These are phyloP conservation scores for Stephanocyclus meneghinianus DNA, from an alignment of 352 stramenopile genomes.

Conservation along the genomic window DNA sequence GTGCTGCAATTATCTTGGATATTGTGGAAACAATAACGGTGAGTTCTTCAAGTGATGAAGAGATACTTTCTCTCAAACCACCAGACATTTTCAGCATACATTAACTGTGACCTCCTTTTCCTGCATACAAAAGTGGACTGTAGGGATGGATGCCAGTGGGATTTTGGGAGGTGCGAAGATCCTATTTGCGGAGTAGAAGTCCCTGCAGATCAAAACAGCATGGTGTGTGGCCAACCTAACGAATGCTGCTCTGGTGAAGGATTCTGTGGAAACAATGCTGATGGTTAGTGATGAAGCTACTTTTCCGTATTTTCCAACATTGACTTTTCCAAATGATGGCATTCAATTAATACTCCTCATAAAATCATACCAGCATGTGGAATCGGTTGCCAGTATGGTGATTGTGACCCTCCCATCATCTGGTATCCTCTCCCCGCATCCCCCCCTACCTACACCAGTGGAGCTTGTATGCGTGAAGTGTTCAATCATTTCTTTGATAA, in stretches of 20 bases:
- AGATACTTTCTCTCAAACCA: background rate
- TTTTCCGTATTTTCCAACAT: background rate
- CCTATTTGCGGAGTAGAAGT: conserved; percentile 4
- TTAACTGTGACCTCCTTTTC: background rate
- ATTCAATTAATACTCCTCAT: too few relatives aligned
- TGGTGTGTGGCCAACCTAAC: background rate
- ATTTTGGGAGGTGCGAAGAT: conserved; percentile 1
- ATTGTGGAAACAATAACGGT: background rate
- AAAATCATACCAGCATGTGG: background rate
- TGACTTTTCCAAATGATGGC: background rate
- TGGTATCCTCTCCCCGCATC: background rate
- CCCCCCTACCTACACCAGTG: background rate
- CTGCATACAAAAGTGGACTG: background rate
- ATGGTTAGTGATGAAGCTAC: background rate
- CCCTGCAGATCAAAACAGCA: background rate
- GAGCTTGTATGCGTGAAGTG: conserved; percentile 4
- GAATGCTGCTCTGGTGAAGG: conserved; percentile 11
- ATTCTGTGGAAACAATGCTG: background rate
- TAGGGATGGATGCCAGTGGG: conserved; percentile 3
- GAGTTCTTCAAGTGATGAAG: background rate
- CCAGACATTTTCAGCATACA: background rate
- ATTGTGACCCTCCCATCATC: background rate
- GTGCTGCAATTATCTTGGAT: background rate
- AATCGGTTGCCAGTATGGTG: conserved; percentile 7
- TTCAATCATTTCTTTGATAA: conserved; percentile 15